Evolutionary conservation across 192 early-diverging fungal species (phyloP).

Genomic region (Rhizophagus clarus): DNA sequence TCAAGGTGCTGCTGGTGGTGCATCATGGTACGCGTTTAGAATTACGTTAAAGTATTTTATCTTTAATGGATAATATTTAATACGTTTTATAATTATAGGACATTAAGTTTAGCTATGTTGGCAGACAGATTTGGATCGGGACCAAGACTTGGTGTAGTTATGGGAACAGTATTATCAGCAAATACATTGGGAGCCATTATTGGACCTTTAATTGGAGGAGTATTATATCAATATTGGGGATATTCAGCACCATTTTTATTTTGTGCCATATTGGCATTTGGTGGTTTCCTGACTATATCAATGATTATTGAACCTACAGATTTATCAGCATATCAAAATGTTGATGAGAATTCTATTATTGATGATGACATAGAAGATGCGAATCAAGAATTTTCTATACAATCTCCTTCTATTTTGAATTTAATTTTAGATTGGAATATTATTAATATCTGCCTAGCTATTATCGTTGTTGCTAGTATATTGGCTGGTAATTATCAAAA

Average conservation of each 20-base stretch:
- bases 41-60: neutral
- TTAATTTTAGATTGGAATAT: conserved; percentile 53
- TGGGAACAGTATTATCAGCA: conserved; percentile 70
- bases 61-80: neutral
- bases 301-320: conserved; percentile 64
- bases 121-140: conserved; percentile 68
- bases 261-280: conserved; percentile 56
- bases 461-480: conserved; percentile 51
- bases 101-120: conserved; percentile 71
- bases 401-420: conserved; percentile 44
- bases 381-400: conserved; percentile 3
- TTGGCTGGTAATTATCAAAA: conserved; percentile 44
- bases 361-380: conserved; percentile 29
- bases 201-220: conserved; percentile 69
- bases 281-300: conserved; percentile 64
- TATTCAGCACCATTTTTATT: conserved; percentile 70
- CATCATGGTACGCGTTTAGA: conserved; percentile 55
- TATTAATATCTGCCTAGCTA: conserved; percentile 43
- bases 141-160: conserved; percentile 65
- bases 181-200: conserved; percentile 70
- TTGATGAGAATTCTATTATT: conserved; percentile 25
- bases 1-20: conserved; percentile 74
- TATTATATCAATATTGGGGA: conserved; percentile 67
- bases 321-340: conserved; percentile 29
- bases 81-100: conserved; percentile 40